Evolutionary conservation across 2,329 filamentous ascomycete species (phyloP).

Genomic region (Aureobasidium zeae): DNA sequence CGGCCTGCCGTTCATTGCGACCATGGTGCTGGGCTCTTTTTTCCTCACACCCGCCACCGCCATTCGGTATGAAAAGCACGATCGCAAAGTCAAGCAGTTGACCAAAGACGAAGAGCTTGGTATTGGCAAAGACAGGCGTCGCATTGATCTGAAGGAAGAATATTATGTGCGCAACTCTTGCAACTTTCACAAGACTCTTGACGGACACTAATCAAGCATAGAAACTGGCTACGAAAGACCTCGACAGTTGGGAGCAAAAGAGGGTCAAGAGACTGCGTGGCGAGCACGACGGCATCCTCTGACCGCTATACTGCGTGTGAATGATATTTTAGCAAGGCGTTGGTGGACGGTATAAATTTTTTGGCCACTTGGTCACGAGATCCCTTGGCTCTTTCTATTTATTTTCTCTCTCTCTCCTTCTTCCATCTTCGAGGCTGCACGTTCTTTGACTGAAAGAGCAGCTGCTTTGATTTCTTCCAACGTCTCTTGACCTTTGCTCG

Average conservation of each 20-base stretch:
- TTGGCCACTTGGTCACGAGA: background rate
- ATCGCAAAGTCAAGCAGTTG: slow-evolving; percentile 78
- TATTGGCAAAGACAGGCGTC: slow-evolving; percentile 60
- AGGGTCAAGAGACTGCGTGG: slow-evolving; percentile 81
- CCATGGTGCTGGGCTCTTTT: slow-evolving; percentile 88
- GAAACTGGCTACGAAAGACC: slow-evolving; percentile 76
- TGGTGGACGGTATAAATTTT: background rate
- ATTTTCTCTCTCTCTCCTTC: background rate
- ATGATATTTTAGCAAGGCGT: slow-evolving; percentile 15
- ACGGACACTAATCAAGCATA: slow-evolving; percentile 30
- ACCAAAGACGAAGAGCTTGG: slow-evolving; percentile 79
- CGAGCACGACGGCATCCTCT: slow-evolving; percentile 77
- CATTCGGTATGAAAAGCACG: slow-evolving; percentile 84
- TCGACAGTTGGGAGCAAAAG: slow-evolving; percentile 96
- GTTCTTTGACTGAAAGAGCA: too few relatives aligned
- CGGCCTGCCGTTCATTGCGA: slow-evolving; percentile 80
- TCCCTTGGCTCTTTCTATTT: background rate
- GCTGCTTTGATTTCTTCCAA: too few relatives aligned
- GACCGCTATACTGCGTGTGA: too few relatives aligned
- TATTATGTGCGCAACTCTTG: slow-evolving; percentile 60
- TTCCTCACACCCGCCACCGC: slow-evolving; percentile 90
- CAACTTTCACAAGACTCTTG: too few relatives aligned
- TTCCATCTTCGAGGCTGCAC: too few relatives aligned
- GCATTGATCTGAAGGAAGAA: slow-evolving; percentile 72
- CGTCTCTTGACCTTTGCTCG: background rate